Percentiles rank a stretch among this genome's conserved stretches.
phyloP scores from a whole-genome alignment of 768 basidiomycete genomes.

The Pleurotus pulmonarius region DNA sequence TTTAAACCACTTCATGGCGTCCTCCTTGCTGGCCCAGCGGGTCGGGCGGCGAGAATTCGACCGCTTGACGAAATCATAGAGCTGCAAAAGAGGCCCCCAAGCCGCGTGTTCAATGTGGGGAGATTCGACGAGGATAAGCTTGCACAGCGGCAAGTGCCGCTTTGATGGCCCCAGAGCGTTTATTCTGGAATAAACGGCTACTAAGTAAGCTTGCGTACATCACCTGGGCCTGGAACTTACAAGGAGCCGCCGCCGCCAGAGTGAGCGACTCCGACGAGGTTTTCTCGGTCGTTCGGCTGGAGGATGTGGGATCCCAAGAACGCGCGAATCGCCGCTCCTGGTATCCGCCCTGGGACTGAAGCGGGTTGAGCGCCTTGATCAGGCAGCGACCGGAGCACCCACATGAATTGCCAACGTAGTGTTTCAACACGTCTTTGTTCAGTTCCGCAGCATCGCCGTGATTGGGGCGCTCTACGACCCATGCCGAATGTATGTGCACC shows the following conservation, averaged over 20 bases:
- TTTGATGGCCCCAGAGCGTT: not conserved
- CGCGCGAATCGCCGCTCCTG: not conserved
- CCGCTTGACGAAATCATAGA: not conserved
- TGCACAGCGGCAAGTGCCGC: not conserved
- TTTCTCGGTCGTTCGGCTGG: not conserved
- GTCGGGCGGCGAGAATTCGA: not conserved
- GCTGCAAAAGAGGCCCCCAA: not conserved
- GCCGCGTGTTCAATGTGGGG: not conserved
- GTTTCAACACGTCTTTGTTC: not conserved
- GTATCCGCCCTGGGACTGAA: not conserved
- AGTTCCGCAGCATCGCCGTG: not conserved
- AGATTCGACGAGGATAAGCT: not conserved
- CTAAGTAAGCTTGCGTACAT: not conserved
- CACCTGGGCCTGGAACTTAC: not conserved
- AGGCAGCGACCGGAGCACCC: not conserved
- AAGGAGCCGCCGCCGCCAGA: not conserved
- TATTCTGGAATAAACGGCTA: not conserved
- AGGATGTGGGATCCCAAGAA: not conserved
- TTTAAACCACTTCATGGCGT: not conserved
- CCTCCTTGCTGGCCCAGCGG: not conserved
- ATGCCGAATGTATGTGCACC: not conserved
- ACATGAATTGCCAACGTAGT: not conserved
- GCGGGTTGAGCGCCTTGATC: not conserved
- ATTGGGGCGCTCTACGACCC: not conserved
- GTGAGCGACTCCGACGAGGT: not conserved